A percentile compares a stretch with the other conserved stretches of the same genome.
These are phyloP conservation scores for Tuber melanosporum DNA, from an alignment of 495 filamentous ascomycete species.

Conservation along the genomic window DNA sequence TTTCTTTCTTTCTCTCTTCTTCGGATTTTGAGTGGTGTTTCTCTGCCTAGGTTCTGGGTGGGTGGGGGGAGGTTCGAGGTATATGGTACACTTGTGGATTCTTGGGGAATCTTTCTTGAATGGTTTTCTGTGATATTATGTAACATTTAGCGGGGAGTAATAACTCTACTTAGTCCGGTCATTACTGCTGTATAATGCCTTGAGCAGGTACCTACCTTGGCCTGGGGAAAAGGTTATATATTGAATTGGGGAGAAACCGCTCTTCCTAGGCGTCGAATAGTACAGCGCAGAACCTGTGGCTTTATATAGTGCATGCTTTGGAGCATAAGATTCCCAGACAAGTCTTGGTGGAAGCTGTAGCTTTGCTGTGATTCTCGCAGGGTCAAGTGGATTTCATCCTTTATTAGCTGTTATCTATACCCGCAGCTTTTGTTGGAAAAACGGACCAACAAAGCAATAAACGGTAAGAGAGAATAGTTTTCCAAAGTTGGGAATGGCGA, in stretches of 20 bases:
- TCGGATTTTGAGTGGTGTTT: too few relatives aligned
- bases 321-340: neutral
- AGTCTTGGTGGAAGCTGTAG: neutral
- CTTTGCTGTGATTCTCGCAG: neutral
- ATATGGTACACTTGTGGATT: too few relatives aligned
- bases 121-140: too few relatives aligned
- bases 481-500: neutral
- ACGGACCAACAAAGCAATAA: neutral
- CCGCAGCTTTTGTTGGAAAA: neutral
- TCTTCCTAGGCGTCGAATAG: neutral
- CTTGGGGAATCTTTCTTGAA: too few relatives aligned
- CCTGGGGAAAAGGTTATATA: too few relatives aligned
- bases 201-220: too few relatives aligned
- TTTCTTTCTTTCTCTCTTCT: too few relatives aligned
- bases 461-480: neutral
- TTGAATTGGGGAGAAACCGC: neutral
- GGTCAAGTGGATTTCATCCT: neutral
- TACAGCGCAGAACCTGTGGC: neutral
- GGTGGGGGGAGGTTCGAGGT: too few relatives aligned
- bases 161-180: too few relatives aligned
- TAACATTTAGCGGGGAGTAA: too few relatives aligned
- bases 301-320: neutral
- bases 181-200: too few relatives aligned
- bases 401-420: neutral
- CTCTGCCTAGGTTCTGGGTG: too few relatives aligned